A percentile compares a stretch with the other conserved stretches of the same genome.
Conservation (phyloP, 2,329 filamentous ascomycete genomes). For the Xylariales sp. region DNA sequence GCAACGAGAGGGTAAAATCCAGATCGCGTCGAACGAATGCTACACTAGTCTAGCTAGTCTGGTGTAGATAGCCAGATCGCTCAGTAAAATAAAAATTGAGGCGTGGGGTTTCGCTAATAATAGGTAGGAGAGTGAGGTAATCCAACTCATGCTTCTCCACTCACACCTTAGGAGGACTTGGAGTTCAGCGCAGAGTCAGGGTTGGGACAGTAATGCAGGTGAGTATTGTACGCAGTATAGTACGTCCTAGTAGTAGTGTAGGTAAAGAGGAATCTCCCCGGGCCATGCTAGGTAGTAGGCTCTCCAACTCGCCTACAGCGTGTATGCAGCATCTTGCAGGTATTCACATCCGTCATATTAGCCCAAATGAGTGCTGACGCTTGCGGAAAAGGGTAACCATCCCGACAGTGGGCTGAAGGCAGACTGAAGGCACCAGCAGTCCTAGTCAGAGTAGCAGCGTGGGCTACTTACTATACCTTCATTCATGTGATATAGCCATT, state of each 20-base stretch:
- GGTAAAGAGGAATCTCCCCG: conserved; percentile 9
- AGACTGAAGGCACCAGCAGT: not conserved
- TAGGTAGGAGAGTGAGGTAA: conserved; percentile 10
- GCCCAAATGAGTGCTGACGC: conserved; percentile 28
- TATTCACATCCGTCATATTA: conserved; percentile 27
- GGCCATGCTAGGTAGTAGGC: not conserved
- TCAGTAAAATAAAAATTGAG: conserved; percentile 22
- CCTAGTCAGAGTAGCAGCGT: not conserved
- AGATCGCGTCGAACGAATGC: too few species aligned
- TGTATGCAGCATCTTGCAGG: conserved; percentile 32
- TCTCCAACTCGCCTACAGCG: conserved; percentile 28
- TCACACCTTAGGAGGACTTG: conserved; percentile 23
- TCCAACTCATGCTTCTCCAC: conserved; percentile 24
- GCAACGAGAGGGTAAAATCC: conserved; percentile 1
- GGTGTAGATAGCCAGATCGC: conserved; percentile 9
- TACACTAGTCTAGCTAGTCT: not conserved
- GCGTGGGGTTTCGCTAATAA: conserved; percentile 30
- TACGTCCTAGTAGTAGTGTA: not conserved
- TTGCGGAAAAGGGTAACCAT: conserved; percentile 24
- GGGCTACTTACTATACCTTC: conserved; percentile 5
- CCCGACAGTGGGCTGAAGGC: conserved; percentile 23
- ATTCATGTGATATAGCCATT: conserved; percentile 22
- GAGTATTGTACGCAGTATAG: too few species aligned
- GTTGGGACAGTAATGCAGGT: conserved; percentile 9
- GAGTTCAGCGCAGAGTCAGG: conserved; percentile 7